Base-by-base conservation (phyloP, 176 grass and related monocot genomes). In the Cymbopogon citratus region DNA sequence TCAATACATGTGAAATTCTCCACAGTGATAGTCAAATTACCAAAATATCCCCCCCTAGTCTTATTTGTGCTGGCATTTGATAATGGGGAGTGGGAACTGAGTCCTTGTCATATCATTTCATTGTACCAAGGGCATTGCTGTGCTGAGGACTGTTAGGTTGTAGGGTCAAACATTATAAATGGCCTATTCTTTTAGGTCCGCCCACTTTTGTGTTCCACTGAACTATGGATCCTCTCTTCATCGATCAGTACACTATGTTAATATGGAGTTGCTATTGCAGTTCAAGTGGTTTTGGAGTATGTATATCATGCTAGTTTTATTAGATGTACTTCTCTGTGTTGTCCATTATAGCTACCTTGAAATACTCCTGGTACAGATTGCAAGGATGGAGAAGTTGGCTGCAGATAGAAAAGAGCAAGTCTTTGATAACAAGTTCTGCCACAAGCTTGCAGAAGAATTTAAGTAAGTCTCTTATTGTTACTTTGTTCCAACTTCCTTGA, bases 381-480 rank as follows among this genome's bases (percentile, higher is more conserved):
- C 80, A 28, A 85, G 66, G 80, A 77, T 92, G 90, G 80, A 89
- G 57, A 89, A 67, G 46, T 89, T 89, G 66, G 52, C 75, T 80
- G 41, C 66, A n/a, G 57, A 76, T 11, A 71, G 21, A 72, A 92
- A 84, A 71, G 87, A 86, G 35, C 45, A 43, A 56, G 38, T 75
- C 63, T 75, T 86, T 39, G 80, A 86, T 66, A 38, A 51, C 28
- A 76, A 39, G 71, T 83, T 92, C 80, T 89, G 79, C 27, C 52
- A 71, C 83, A 86, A 89, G 57, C 83, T 92, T 80, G 84, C 84
- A 10, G 70, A 80, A 86, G 87, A 89, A 84, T 89, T 89, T 41
- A 92, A 92, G 90, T 92, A 51, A 84, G 83, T 78, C 19, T 23
- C 67, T 41, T 48, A 61, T 44, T 75, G 29, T 49, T 78, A 34